These are phyloP conservation scores for Lactarius indigo DNA, from an alignment of 768 basidiomycete species.

Conservation along the genomic window DNA sequence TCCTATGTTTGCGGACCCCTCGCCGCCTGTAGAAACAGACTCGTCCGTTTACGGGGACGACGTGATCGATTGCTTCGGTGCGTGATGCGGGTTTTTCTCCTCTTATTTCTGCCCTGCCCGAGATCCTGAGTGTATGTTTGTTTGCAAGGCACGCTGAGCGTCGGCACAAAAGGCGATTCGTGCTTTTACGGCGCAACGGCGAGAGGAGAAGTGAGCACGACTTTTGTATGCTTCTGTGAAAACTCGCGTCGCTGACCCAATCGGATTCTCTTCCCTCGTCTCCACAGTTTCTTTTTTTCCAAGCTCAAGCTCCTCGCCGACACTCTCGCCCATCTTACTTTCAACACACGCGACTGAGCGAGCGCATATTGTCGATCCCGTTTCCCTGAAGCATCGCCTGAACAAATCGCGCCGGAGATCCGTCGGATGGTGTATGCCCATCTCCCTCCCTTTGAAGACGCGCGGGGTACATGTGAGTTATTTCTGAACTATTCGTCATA, in stretches of 20 bases:
- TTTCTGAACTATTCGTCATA: slow-evolving; percentile 55
- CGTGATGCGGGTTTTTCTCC: neutral
- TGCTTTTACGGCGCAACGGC: slow-evolving; percentile 63
- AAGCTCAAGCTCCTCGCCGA: neutral
- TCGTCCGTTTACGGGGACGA: slow-evolving; percentile 31
- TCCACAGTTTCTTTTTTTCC: slow-evolving; percentile 11
- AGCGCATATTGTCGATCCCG: slow-evolving; percentile 21
- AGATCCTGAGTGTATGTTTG: neutral
- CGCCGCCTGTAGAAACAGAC: slow-evolving; percentile 2
- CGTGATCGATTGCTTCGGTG: slow-evolving; percentile 50
- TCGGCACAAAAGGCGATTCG: slow-evolving; percentile 52
- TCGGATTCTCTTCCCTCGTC: neutral
- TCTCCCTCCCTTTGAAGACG: slow-evolving; percentile 57
- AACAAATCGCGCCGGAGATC: slow-evolving; percentile 28
- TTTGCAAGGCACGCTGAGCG: slow-evolving; percentile 50
- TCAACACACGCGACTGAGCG: slow-evolving; percentile 20
- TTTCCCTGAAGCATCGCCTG: slow-evolving; percentile 25
- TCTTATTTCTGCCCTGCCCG: neutral
- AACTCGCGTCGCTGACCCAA: neutral
- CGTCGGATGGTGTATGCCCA: slow-evolving; percentile 43
- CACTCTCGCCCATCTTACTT: slow-evolving; percentile 10
- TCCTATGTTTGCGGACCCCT: neutral
- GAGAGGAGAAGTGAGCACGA: slow-evolving; percentile 54
- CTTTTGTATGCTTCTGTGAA: slow-evolving; percentile 41
- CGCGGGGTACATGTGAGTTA: slow-evolving; percentile 55